phyloP scores from a whole-genome alignment of 1,139 yeast genomes.

The Sugiyamaella novakii region DNA sequence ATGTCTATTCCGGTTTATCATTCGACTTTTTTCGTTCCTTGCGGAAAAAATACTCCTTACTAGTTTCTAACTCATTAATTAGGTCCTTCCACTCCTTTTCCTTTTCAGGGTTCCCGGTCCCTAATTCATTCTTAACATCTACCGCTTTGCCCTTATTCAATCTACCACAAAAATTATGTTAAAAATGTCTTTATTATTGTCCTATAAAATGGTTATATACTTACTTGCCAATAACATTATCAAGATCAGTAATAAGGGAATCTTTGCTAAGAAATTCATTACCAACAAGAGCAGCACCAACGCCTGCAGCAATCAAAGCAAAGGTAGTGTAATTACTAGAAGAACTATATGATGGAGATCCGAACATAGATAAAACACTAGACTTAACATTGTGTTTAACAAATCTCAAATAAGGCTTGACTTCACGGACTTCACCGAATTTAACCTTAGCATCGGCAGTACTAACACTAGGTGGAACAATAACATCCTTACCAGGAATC shows the following conservation, averaged over 20 bases:
- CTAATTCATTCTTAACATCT: constrained; percentile 24
- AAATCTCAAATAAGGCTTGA: constrained; percentile 82
- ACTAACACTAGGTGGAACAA: constrained; percentile 80
- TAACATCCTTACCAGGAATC: constrained; percentile 80
- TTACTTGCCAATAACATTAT: constrained; percentile 26
- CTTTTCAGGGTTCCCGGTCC: constrained; percentile 25
- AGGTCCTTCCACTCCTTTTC: constrained; percentile 27
- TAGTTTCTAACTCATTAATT: constrained; percentile 23
- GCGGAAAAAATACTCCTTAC: constrained; percentile 26
- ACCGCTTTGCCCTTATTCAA: constrained; percentile 25
- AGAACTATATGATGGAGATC: constrained; percentile 15
- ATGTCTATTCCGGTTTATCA: constrained; percentile 1
- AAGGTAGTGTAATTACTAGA: constrained; percentile 8
- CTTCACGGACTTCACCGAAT: constrained; percentile 77
- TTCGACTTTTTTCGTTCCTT: constrained; percentile 13
- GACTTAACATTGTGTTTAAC: constrained; percentile 30
- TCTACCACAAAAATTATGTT: constrained; percentile 15
- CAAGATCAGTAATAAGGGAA: constrained; percentile 22
- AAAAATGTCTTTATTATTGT: background rate
- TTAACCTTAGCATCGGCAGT: constrained; percentile 79
- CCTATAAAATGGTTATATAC: constrained; percentile 11
- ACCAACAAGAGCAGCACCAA: constrained; percentile 17
- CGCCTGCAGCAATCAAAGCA: constrained; percentile 21
- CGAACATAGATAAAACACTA: constrained; percentile 12
- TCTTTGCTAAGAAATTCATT: constrained; percentile 17